Conservation (phyloP, 805 yeast species). For the Cyberlindnera euphorbiiphila region DNA sequence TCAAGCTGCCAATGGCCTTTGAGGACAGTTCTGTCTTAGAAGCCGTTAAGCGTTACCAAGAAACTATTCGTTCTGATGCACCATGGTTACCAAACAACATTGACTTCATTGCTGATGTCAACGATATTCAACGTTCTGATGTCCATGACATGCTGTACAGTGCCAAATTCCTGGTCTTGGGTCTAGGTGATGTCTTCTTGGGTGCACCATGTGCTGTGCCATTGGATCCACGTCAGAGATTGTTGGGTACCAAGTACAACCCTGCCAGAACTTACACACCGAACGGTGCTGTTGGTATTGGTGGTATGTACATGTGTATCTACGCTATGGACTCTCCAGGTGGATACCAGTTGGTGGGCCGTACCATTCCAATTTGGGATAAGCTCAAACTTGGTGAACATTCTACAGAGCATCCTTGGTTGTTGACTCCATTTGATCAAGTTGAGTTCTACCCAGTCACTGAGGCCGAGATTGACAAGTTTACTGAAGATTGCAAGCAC, state of each 20-base stretch:
- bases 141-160: conserved; percentile 82
- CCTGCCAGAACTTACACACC: conserved; percentile 97
- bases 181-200: conserved; percentile 93
- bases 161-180: conserved; percentile 88
- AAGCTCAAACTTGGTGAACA: conserved; percentile 75
- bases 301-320: conserved; percentile 98
- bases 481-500: conserved; percentile 69
- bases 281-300: conserved; percentile 95
- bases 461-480: conserved; percentile 73
- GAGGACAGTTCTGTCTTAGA: conserved; percentile 87
- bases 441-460: conserved; percentile 90
- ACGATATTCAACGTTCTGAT: conserved; percentile 70
- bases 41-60: conserved; percentile 87
- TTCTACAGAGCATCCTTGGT: conserved; percentile 72
- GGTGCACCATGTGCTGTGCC: conserved; percentile 99
- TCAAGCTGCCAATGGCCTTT: conserved; percentile 92
- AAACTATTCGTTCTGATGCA: conserved; percentile 88
- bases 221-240: conserved; percentile 91
- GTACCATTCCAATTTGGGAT: conserved; percentile 98
- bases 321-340: conserved; percentile 96
- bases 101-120: conserved; percentile 87
- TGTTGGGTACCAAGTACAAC: conserved; percentile 89
- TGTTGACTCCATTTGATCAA: conserved; percentile 88
- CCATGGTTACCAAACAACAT: conserved; percentile 99
- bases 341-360: conserved; percentile 94